phyloP scores from a whole-genome alignment of 495 filamentous ascomycete genomes.

The Hypoxylon crocopeplum region DNA sequence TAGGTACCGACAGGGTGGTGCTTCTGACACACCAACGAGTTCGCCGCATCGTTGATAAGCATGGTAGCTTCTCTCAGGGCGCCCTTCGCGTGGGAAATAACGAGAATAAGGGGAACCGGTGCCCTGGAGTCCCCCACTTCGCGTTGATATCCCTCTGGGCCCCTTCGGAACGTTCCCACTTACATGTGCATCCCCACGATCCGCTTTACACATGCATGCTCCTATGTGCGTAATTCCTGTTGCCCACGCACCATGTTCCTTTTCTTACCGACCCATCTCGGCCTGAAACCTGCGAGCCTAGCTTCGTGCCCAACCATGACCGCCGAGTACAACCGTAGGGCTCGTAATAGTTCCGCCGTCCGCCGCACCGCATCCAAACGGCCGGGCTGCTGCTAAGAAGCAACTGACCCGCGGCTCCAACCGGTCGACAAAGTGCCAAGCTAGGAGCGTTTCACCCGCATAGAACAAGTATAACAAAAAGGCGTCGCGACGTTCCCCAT shows the following conservation, averaged over 20 bases:
- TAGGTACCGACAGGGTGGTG: conserved; percentile 25
- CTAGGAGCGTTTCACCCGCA: conserved; percentile 11
- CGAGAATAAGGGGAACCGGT: conserved; percentile 2
- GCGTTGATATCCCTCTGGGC: background rate
- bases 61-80: background rate
- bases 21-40: conserved; percentile 11
- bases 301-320: conserved; percentile 25
- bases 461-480: background rate
- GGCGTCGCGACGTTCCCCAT: conserved; percentile 2
- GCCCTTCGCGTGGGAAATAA: conserved; percentile 3
- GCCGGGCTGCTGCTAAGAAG: conserved; percentile 14
- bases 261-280: conserved; percentile 7
- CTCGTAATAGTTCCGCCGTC: conserved; percentile 8
- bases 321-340: conserved; percentile 18
- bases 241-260: conserved; percentile 2
- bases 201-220: background rate
- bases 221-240: conserved; percentile 23
- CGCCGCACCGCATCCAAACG: conserved; percentile 12
- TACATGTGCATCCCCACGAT: conserved; percentile 22
- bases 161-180: conserved; percentile 24
- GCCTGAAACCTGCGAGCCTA: conserved; percentile 18
- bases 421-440: conserved; percentile 13
- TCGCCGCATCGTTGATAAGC: conserved; percentile 15
- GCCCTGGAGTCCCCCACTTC: conserved; percentile 23
- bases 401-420: conserved; percentile 7